Percentiles rank a stretch among this genome's conserved stretches.
Evolutionary conservation across 106 monocot genomes (phyloP).

Genomic region (Gastrodia elata): DNA sequence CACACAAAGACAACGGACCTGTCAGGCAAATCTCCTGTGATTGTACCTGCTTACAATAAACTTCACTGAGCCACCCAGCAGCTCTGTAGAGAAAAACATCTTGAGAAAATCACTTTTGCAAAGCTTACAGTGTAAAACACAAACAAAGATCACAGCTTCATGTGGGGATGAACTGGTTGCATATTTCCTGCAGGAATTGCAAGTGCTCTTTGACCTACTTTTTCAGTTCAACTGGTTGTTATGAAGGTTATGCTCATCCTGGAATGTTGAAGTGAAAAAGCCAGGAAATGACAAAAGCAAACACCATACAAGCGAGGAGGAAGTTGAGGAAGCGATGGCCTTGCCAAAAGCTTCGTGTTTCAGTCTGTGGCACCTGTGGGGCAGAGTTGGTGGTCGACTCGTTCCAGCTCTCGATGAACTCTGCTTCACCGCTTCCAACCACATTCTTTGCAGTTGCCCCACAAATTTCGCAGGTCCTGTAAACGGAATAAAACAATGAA

Average conservation of each 20-base stretch:
- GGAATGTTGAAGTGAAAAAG: conserved; percentile 56
- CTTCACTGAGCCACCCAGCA: background rate
- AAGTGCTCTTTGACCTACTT: background rate
- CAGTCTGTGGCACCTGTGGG: conserved; percentile 6
- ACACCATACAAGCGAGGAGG: conserved; percentile 49
- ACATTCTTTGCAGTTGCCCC: conserved; percentile 41
- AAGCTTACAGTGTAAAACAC: background rate
- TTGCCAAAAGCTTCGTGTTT: conserved; percentile 43
- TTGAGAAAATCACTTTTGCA: background rate
- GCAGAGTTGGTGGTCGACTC: conserved; percentile 16
- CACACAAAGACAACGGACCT: too few relatives aligned
- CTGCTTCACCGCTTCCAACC: conserved; percentile 17
- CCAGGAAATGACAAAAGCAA: conserved; percentile 52
- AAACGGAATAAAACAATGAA: background rate
- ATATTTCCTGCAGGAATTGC: background rate
- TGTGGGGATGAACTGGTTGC: background rate
- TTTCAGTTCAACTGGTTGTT: background rate
- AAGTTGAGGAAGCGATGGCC: conserved; percentile 49
- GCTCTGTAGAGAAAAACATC: background rate
- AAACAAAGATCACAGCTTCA: background rate
- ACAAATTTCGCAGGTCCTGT: conserved; percentile 57
- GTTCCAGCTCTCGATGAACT: conserved; percentile 31
- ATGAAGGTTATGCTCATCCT: conserved; percentile 11
- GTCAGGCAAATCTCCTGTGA: background rate
- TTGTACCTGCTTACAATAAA: background rate